These are phyloP conservation scores for Daldinia loculata DNA, from an alignment of 495 filamentous ascomycete genomes.

Conservation along the genomic window DNA sequence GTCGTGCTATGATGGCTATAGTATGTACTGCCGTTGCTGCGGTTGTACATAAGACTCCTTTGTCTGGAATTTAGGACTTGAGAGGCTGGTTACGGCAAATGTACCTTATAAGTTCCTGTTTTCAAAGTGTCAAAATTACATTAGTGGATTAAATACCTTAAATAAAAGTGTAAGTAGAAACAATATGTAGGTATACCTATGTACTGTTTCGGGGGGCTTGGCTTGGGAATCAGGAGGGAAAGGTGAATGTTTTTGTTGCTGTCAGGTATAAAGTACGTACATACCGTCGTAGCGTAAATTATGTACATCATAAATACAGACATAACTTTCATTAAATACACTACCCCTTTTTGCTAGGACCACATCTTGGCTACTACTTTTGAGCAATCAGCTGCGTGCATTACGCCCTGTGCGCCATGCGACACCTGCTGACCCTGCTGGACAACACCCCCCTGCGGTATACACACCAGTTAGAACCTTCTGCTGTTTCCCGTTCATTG, in stretches of 20 bases:
- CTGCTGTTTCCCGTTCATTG: slow-evolving; percentile 15
- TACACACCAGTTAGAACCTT: slow-evolving; percentile 7
- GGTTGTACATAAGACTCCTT: slow-evolving; percentile 2
- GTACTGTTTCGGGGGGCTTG: too few species aligned
- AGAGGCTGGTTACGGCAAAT: not conserved
- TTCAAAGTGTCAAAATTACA: slow-evolving; percentile 1
- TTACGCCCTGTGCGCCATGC: slow-evolving; percentile 37
- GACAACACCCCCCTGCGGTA: slow-evolving; percentile 22
- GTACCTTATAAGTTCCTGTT: slow-evolving; percentile 16
- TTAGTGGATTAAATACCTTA: not conserved
- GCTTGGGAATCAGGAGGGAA: too few species aligned
- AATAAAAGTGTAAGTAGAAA: too few species aligned
- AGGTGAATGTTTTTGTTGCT: not conserved
- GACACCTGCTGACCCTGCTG: slow-evolving; percentile 34
- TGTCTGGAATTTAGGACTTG: slow-evolving; percentile 11
- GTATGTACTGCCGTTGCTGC: not conserved
- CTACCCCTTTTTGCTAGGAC: slow-evolving; percentile 30
- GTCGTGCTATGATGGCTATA: not conserved
- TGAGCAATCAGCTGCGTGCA: slow-evolving; percentile 31
- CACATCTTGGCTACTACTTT: slow-evolving; percentile 20
- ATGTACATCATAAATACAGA: not conserved
- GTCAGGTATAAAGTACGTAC: slow-evolving; percentile 4
- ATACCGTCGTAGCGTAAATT: not conserved
- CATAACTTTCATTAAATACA: slow-evolving; percentile 29
- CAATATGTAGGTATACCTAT: too few species aligned